Conservation (phyloP, 2,329 filamentous ascomycete species). For the Annulohypoxylon truncatum region DNA sequence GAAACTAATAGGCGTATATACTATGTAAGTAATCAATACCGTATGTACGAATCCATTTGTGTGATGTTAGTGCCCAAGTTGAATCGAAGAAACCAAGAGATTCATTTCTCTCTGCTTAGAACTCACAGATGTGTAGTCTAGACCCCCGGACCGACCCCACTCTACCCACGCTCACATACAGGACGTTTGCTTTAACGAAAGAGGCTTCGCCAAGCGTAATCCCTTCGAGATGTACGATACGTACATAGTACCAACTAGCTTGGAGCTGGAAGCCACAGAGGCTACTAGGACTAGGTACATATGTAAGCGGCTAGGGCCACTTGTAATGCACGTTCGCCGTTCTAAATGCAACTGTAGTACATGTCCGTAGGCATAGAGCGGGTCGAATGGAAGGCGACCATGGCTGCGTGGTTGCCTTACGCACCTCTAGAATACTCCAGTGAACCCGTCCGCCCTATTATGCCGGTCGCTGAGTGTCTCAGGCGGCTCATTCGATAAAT, state of each 20-base stretch:
- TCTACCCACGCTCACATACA: background rate
- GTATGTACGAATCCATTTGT: background rate
- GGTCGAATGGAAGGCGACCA: slow-evolving; percentile 10
- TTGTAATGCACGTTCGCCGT: background rate
- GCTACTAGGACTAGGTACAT: background rate
- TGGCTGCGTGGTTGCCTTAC: slow-evolving; percentile 34
- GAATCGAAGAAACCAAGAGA: background rate
- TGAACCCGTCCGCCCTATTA: slow-evolving; percentile 25
- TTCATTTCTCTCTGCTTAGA: background rate
- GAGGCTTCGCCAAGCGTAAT: background rate
- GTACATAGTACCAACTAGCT: background rate
- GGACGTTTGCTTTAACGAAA: background rate
- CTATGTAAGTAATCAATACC: background rate
- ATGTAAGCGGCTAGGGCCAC: background rate
- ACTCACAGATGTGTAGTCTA: slow-evolving; percentile 2
- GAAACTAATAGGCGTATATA: background rate
- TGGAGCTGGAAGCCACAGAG: background rate
- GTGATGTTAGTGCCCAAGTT: background rate
- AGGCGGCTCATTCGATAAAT: slow-evolving; percentile 26
- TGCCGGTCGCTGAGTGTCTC: slow-evolving; percentile 14
- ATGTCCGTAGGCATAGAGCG: background rate
- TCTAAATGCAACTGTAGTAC: slow-evolving; percentile 12
- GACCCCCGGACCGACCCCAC: slow-evolving; percentile 15
- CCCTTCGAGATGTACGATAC: background rate
- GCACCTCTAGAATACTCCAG: slow-evolving; percentile 25